Conservation (phyloP, 2,329 filamentous ascomycete species). For the Calycina herbarum region DNA sequence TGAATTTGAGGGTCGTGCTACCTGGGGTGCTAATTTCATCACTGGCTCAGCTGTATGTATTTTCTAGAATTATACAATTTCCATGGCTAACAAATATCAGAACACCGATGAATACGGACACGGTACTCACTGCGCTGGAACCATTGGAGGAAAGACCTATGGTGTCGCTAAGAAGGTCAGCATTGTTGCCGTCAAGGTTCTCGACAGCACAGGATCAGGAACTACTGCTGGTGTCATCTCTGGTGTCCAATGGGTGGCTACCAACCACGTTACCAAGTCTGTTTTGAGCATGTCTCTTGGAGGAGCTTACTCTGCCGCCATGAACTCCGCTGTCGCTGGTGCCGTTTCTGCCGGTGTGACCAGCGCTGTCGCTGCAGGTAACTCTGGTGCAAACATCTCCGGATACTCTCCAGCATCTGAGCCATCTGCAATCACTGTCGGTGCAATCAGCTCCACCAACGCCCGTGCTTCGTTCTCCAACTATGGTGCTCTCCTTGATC, state of each 20-base stretch:
- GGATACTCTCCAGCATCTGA: conserved; percentile 51
- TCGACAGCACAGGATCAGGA: conserved; percentile 37
- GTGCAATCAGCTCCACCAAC: conserved; percentile 46
- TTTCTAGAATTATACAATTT: not conserved
- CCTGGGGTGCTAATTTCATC: conserved; percentile 38
- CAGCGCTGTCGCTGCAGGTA: conserved; percentile 55
- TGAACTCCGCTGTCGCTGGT: conserved; percentile 47
- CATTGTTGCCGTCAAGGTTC: conserved; percentile 44
- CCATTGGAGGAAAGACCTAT: conserved; percentile 41
- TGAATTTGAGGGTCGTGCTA: conserved; percentile 41
- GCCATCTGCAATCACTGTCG: conserved; percentile 51
- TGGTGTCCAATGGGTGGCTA: conserved; percentile 41
- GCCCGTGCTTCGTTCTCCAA: conserved; percentile 49
- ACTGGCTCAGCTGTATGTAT: conserved; percentile 27
- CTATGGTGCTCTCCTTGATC: conserved; percentile 49
- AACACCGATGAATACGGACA: conserved; percentile 43
- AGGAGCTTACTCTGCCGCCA: conserved; percentile 44
- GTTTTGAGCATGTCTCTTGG: conserved; percentile 59
- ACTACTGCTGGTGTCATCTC: conserved; percentile 40
- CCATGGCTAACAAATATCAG: conserved; percentile 19
- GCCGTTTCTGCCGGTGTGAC: conserved; percentile 54
- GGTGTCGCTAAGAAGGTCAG: conserved; percentile 43
- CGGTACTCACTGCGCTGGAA: conserved; percentile 46
- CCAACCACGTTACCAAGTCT: conserved; percentile 38
- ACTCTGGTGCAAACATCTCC: conserved; percentile 43